Evolutionary conservation across 2,329 filamentous ascomycete species (phyloP).

Genomic region (Colletotrichum australisinense): DNA sequence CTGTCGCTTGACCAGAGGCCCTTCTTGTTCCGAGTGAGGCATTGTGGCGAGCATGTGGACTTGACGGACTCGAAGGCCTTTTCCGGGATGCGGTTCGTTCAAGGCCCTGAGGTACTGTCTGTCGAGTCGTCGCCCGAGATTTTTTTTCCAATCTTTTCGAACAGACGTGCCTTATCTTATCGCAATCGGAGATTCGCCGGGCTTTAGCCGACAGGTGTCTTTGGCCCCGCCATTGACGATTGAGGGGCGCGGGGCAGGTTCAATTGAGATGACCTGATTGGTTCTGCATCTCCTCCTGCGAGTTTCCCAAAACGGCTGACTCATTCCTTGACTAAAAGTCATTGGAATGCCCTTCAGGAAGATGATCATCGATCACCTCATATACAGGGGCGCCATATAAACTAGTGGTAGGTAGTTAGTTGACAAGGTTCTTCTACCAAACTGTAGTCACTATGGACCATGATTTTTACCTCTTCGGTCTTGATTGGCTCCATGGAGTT

Average conservation of each 20-base stretch:
- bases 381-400: too few relatives aligned
- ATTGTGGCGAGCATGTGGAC: constrained; percentile 48
- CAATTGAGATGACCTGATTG: not conserved
- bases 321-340: too few relatives aligned
- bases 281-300: not conserved
- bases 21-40: constrained; percentile 69
- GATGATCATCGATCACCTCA: not conserved
- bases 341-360: not conserved
- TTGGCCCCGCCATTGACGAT: not conserved
- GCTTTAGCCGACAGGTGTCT: not conserved
- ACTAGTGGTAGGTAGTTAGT: not conserved
- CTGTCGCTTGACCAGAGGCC: constrained; percentile 81
- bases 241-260: not conserved
- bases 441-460: not conserved
- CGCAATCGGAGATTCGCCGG: constrained; percentile 2
- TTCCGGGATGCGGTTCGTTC: constrained; percentile 18
- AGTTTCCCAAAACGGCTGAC: not conserved
- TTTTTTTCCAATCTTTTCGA: constrained; percentile 23
- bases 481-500: not conserved
- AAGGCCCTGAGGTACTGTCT: not conserved
- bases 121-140: constrained; percentile 12
- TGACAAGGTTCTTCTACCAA: not conserved
- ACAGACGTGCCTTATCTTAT: constrained; percentile 29
- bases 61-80: not conserved
- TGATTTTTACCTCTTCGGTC: not conserved